phyloP scores from a whole-genome alignment of 352 stramenopile species.

The Lagenidium sp. region DNA sequence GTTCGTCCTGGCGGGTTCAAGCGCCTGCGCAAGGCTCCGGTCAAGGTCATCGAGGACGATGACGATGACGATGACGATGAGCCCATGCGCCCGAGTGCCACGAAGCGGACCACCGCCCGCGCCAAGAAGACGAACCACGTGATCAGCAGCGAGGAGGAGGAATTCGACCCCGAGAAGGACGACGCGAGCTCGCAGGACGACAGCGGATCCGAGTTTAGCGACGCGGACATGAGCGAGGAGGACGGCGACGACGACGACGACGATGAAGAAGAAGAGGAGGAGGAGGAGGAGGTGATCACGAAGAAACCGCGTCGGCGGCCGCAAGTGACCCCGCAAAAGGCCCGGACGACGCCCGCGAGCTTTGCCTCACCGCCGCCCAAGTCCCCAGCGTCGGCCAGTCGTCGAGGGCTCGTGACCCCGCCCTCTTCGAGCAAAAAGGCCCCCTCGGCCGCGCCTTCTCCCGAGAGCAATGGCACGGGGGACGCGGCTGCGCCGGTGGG shows the following conservation, averaged over 20 bases:
- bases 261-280: slow-evolving; percentile 27
- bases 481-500: slow-evolving; percentile 13
- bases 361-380: slow-evolving; percentile 22
- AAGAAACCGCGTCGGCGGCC: too few relatives aligned
- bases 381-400: too few relatives aligned
- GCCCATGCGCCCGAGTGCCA: neutral
- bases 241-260: slow-evolving; percentile 30
- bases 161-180: slow-evolving; percentile 17
- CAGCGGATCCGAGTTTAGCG: slow-evolving; percentile 13
- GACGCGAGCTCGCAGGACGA: slow-evolving; percentile 17
- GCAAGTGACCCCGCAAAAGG: too few relatives aligned
- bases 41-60: slow-evolving; percentile 61
- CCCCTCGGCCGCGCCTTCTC: slow-evolving; percentile 7
- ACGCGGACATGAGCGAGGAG: slow-evolving; percentile 9
- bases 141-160: slow-evolving; percentile 47
- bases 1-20: too few relatives aligned
- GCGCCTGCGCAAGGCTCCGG: slow-evolving; percentile 10
- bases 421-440: slow-evolving; percentile 11
- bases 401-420: slow-evolving; percentile 9
- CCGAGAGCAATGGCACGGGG: slow-evolving; percentile 1
- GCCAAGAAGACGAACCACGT: slow-evolving; percentile 9
- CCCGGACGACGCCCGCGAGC: slow-evolving; percentile 23
- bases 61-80: slow-evolving; percentile 69
- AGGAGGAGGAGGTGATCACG: slow-evolving; percentile 33
- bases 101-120: neutral